Conservation (phyloP, 176 grass and related monocot genomes). For the Carex littledalei region DNA sequence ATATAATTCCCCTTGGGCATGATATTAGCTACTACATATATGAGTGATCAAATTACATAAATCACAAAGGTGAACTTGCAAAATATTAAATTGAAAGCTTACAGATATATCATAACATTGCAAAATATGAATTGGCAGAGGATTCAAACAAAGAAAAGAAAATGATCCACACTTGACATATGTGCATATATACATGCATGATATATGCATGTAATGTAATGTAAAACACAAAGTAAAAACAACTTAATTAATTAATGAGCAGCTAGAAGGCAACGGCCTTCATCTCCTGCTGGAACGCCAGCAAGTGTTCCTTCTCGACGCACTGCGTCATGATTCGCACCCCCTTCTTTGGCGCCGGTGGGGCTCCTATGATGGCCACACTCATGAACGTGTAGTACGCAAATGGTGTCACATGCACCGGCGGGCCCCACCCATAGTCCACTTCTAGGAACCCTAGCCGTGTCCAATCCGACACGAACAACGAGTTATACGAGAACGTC, state of each 20-base stretch:
- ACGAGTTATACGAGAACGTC: constrained; percentile 49
- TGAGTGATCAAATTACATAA: no score
- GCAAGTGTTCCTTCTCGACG: constrained; percentile 65
- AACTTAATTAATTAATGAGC: background rate
- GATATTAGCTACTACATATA: no score
- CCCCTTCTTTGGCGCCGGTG: constrained; percentile 50
- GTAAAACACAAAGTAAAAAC: background rate
- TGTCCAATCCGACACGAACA: constrained; percentile 92
- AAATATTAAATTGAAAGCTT: no score
- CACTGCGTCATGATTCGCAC: constrained; percentile 80
- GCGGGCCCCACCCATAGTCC: constrained; percentile 76
- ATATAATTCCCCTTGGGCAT: no score
- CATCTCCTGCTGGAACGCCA: constrained; percentile 55
- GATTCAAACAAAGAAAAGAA: no score
- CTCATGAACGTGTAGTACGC: constrained; percentile 70
- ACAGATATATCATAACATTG: no score
- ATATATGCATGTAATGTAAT: background rate
- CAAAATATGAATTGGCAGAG: no score
- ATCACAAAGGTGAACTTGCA: no score
- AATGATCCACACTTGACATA: background rate
- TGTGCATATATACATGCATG: background rate
- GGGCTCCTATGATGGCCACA: constrained; percentile 64
- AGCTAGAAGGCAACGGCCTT: constrained; percentile 9
- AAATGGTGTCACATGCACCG: constrained; percentile 54
- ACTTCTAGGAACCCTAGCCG: constrained; percentile 57